Conservation (phyloP, 805 yeast genomes). For the Cyberlindnera mrakii region DNA sequence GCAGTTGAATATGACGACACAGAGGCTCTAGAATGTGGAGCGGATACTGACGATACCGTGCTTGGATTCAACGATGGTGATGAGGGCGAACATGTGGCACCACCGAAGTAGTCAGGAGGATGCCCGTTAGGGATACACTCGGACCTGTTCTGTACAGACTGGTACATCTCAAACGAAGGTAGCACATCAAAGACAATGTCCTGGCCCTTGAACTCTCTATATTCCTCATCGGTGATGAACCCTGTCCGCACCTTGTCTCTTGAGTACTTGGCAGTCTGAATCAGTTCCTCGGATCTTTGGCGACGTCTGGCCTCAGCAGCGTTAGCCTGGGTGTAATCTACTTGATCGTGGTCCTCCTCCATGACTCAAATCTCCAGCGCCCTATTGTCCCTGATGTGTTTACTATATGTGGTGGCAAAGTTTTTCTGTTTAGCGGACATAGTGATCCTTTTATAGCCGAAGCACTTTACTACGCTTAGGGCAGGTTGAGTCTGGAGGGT, state of each 20-base stretch:
- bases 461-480: no score
- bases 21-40: not conserved
- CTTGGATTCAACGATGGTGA: not conserved
- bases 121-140: not conserved
- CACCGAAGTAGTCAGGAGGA: slow-evolving; percentile 3
- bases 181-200: slow-evolving; percentile 41
- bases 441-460: no score
- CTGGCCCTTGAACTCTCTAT: slow-evolving; percentile 1
- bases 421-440: no score
- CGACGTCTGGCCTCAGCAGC: slow-evolving; percentile 8
- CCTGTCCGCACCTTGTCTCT: slow-evolving; percentile 7
- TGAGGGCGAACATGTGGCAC: slow-evolving; percentile 3
- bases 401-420: no score
- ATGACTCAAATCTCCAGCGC: not conserved
- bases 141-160: slow-evolving; percentile 27
- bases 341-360: slow-evolving; percentile 5
- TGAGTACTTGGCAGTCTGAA: not conserved
- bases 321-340: slow-evolving; percentile 13
- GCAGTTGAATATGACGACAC: not conserved
- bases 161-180: slow-evolving; percentile 68
- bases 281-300: slow-evolving; percentile 5
- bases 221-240: slow-evolving; percentile 8
- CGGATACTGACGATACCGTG: not conserved
- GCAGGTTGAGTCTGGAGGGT: no score
- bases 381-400: no score